Base-by-base conservation (phyloP, 1,139 yeast genomes). In the Scheffersomyces titani region DNA sequence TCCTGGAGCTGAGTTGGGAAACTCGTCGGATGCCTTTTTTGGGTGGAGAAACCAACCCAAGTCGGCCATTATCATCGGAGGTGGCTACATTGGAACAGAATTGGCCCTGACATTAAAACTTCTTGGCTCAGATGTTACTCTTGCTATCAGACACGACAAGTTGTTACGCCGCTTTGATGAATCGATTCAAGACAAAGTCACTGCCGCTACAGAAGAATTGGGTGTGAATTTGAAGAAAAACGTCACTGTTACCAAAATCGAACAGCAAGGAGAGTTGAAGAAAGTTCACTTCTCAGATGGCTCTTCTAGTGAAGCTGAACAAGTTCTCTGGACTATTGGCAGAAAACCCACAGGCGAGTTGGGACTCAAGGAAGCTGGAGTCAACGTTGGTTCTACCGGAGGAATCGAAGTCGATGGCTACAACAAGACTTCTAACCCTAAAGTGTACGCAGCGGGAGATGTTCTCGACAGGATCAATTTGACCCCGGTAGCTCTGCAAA, bases 131-230 rank as follows among this genome's bases (percentile, higher is more conserved):
- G 63, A 52, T 16, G 51, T 47, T 1, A 62, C 54, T 7, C 60
- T 54, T 11, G 61, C 54, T 24, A 63, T 53, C 6, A 61, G 54
- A 48, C 61, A 63, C 46, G 65, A 56, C 18, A 61, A 59, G 7
- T 61, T 55, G 47, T 63, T 46, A 19, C 49, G 49, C 7, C 49
- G 49, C 22, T 64, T 51, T 21, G 53, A 51, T 51, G 40, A 44
- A 19, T 51, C 44, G 16, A 51, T 51, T 19, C 50, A 51, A 44
- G 21, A 18, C 20, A 24, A 51, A 21, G 21, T 51, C 18, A 45
- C 53, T 36, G 44, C 19, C 7, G 52, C 47, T 9, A 50, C 46
- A 9, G 46, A 50, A 19, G 21, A 36, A 50, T n/a, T 50, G n/a
- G 46, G 46, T n/a, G 22, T 36, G 9, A 19, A 20, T 20, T 36